Evolutionary conservation across 306 rosid species (phyloP), one percentile per base, ranked within the genome.

Genomic region (Trifolium pratense): DNA sequence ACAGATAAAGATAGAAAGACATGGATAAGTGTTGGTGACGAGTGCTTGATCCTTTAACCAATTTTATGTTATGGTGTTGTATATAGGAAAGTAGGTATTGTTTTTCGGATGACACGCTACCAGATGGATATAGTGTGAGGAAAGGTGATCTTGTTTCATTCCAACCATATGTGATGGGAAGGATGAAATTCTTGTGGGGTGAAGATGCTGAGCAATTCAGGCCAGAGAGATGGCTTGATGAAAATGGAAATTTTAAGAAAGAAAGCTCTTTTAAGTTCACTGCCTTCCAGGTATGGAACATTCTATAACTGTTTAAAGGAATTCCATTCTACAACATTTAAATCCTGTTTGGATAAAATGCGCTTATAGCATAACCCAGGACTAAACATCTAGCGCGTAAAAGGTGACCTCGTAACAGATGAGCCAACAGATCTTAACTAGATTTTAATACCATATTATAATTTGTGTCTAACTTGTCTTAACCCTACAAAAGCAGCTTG

Each of bases 131-230:
- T 68, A 61, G 75, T 25, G 87, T 86, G n/a, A 86, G 48, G 52
- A 87, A 86, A 82, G 96, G 96, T 73, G 96, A 55, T 84, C 1
- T 64, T 6, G 74, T 48, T 70, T 73, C 82, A 52, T 52, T 29
- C 51, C 83, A n/a, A 77, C 89, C 90, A 3, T 87, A 82, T 49
- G 92, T 78, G 0, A 87, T 86, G 92, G 92, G 90, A 9, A 82
- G 90, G 84, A 86, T 90, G 92, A 84, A 87, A 67, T 79, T 65
- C 85, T 15, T 87, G 26, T 89, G 92, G 90, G 92, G 92, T 52
- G 90, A 87, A 8, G 89, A 89, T 74, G 90, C 90, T n/a, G 90
- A 86, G 16, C 26, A 79, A n/a, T 90, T 86, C 61, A 66, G 58
- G 39, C 92, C 92, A 48, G 90, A 89, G 57, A 87, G 92, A 78